phyloP scores from a whole-genome alignment of 2,329 filamentous ascomycete genomes.

The Fusarium paranaense region DNA sequence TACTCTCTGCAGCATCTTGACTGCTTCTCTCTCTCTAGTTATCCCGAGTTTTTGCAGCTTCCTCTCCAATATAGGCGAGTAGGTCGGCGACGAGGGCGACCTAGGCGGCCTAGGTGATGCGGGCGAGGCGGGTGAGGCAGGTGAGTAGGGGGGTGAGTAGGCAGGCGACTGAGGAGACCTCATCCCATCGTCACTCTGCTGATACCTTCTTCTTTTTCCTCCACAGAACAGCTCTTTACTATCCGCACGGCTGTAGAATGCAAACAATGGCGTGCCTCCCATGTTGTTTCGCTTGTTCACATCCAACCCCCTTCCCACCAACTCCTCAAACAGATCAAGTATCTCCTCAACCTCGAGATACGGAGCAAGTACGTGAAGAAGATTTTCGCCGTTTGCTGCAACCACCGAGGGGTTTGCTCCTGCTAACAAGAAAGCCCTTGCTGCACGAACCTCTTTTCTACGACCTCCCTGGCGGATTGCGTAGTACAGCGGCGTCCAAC shows the following conservation, averaged over 20 bases:
- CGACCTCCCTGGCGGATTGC: conserved; percentile 7
- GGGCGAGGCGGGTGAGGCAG: not conserved
- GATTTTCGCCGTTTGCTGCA: conserved; percentile 29
- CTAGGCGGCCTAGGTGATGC: not conserved
- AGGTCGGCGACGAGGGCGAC: not conserved
- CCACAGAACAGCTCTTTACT: not conserved
- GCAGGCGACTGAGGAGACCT: not conserved
- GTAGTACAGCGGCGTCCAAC: conserved; percentile 43
- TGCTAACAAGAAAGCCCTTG: conserved; percentile 25
- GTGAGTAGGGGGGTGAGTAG: not conserved
- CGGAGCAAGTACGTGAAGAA: conserved; percentile 35
- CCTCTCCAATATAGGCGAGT: not conserved
- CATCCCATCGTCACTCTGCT: not conserved
- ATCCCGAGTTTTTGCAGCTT: not conserved
- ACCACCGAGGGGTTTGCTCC: conserved; percentile 35
- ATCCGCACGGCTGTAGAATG: conserved; percentile 1
- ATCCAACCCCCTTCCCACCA: conserved; percentile 28
- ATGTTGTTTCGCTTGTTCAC: conserved; percentile 40
- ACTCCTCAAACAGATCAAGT: conserved; percentile 27
- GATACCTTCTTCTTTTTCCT: not conserved
- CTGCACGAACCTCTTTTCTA: not conserved
- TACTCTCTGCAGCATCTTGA: conserved; percentile 21
- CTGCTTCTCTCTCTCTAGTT: not conserved
- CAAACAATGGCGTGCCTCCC: conserved; percentile 43
- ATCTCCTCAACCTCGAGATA: not conserved